Percentiles rank a stretch among this genome's conserved stretches.
Conservation (phyloP, 208 protist genomes). For the Crithidia expoeki region DNA sequence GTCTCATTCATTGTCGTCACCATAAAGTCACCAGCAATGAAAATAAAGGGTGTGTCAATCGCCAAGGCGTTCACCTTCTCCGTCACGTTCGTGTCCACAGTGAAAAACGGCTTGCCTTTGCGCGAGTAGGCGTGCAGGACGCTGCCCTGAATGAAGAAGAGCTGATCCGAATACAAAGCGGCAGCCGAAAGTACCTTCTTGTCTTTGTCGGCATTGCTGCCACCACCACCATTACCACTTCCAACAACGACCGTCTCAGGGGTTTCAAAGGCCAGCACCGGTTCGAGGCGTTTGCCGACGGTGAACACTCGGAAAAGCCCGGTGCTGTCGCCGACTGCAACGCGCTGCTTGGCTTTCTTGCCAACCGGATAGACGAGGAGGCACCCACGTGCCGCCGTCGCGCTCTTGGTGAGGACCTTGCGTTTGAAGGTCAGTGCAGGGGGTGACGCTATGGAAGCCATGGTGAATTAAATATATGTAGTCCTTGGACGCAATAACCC, state of each 20-base stretch:
- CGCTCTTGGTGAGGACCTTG: slow-evolving; percentile 44
- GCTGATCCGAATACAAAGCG: slow-evolving; percentile 76
- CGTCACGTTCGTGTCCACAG: slow-evolving; percentile 83
- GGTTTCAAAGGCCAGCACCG: slow-evolving; percentile 54
- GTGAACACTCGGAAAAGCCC: slow-evolving; percentile 67
- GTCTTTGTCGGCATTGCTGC: slow-evolving; percentile 14
- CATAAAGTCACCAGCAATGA: slow-evolving; percentile 85
- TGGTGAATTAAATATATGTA: neutral
- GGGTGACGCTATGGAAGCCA: slow-evolving; percentile 9
- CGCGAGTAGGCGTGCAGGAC: slow-evolving; percentile 76
- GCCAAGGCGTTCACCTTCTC: slow-evolving; percentile 69
- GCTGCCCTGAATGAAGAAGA: slow-evolving; percentile 81
- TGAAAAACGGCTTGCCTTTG: slow-evolving; percentile 87
- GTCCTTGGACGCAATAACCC: neutral
- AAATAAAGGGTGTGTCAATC: slow-evolving; percentile 84
- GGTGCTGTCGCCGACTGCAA: slow-evolving; percentile 74
- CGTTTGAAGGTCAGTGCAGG: slow-evolving; percentile 32
- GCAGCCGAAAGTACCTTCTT: slow-evolving; percentile 57
- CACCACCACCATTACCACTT: slow-evolving; percentile 6
- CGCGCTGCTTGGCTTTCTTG: slow-evolving; percentile 75
- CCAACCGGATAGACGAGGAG: slow-evolving; percentile 77
- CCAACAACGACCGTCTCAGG: slow-evolving; percentile 23
- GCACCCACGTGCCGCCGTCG: slow-evolving; percentile 47
- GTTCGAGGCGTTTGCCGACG: slow-evolving; percentile 57
- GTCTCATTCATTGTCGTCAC: slow-evolving; percentile 75